Evolutionary conservation across 306 rosid species (phyloP).

Genomic region (Amphicarpaea edgeworthii): DNA sequence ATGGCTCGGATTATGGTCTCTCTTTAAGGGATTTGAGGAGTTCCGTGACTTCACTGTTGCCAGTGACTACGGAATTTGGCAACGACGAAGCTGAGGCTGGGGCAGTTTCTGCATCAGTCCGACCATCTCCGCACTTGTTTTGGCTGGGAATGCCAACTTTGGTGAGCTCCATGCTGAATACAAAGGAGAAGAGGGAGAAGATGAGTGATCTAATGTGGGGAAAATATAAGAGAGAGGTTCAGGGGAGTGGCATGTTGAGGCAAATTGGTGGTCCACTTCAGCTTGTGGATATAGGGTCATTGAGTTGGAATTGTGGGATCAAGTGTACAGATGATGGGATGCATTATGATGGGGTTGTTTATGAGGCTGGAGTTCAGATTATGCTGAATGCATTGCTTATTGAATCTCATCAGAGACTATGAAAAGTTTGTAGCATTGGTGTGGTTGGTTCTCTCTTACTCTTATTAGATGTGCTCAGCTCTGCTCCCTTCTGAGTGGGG

Average conservation of each 20-base stretch:
- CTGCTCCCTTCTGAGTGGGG: not conserved
- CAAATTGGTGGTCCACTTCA: conserved; percentile 77
- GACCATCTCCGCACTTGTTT: conserved; percentile 80
- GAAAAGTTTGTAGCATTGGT: conserved; percentile 47
- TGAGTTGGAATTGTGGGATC: conserved; percentile 96
- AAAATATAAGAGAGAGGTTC: conserved; percentile 66
- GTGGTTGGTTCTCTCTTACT: conserved; percentile 22
- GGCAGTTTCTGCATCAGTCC: conserved; percentile 54
- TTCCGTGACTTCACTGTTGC: conserved; percentile 63
- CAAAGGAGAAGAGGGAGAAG: conserved; percentile 84
- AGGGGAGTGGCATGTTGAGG: conserved; percentile 62
- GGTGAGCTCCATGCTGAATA: conserved; percentile 86
- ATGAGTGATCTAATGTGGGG: conserved; percentile 73
- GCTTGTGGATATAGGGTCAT: conserved; percentile 71
- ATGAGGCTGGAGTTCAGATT: conserved; percentile 84
- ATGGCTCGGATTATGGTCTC: conserved; percentile 67
- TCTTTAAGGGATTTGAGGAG: conserved; percentile 55
- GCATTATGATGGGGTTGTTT: conserved; percentile 83
- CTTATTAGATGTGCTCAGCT: conserved; percentile 30
- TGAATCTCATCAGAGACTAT: conserved; percentile 94
- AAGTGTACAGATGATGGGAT: conserved; percentile 91
- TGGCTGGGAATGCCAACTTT: conserved; percentile 89
- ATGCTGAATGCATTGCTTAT: conserved; percentile 89
- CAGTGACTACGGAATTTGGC: conserved; percentile 59
- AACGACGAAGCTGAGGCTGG: conserved; percentile 55